Evolutionary conservation across 495 filamentous ascomycete genomes (phyloP).

Genomic region (Tuber aestivum): DNA sequence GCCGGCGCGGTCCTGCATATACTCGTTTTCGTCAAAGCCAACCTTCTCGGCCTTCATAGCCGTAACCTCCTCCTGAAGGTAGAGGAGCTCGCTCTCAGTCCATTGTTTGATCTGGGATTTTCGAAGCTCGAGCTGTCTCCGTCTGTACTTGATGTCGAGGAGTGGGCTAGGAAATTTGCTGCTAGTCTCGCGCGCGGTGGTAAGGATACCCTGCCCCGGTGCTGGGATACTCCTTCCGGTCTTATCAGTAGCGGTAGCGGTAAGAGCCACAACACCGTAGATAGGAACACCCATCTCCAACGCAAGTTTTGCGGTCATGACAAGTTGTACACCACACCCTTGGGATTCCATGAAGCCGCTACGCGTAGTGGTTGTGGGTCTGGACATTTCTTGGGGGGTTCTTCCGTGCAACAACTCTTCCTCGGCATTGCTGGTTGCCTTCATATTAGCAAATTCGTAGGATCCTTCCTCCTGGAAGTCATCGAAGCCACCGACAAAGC

Average conservation of each 20-base stretch:
- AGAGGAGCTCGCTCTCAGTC: conserved; percentile 91
- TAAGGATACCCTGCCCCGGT: conserved; percentile 93
- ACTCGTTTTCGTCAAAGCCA: conserved; percentile 71
- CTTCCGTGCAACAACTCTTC: conserved; percentile 93
- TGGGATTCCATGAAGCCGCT: conserved; percentile 99
- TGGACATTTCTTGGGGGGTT: conserved; percentile 94
- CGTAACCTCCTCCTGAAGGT: conserved; percentile 80
- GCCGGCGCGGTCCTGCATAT: conserved; percentile 71
- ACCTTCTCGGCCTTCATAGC: conserved; percentile 79
- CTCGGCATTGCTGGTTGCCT: conserved; percentile 93
- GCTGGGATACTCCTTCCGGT: conserved; percentile 96
- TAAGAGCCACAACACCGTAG: conserved; percentile 87
- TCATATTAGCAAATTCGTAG: conserved; percentile 99
- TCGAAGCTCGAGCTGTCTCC: conserved; percentile 85
- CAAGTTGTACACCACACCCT: conserved; percentile 94
- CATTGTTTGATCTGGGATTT: conserved; percentile 88
- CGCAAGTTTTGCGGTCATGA: conserved; percentile 94
- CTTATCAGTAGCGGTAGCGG: conserved; percentile 98
- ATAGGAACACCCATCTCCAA: conserved; percentile 98
- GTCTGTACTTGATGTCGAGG: conserved; percentile 93
- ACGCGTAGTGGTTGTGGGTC: conserved; percentile 90
- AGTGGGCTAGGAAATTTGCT: conserved; percentile 91
- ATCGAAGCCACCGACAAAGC: conserved; percentile 97
- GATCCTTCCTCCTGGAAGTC: conserved; percentile 99
- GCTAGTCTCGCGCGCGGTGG: conserved; percentile 85